Conservation (phyloP, 2,329 filamentous ascomycete genomes). For the Cytospora chrysosperma region DNA sequence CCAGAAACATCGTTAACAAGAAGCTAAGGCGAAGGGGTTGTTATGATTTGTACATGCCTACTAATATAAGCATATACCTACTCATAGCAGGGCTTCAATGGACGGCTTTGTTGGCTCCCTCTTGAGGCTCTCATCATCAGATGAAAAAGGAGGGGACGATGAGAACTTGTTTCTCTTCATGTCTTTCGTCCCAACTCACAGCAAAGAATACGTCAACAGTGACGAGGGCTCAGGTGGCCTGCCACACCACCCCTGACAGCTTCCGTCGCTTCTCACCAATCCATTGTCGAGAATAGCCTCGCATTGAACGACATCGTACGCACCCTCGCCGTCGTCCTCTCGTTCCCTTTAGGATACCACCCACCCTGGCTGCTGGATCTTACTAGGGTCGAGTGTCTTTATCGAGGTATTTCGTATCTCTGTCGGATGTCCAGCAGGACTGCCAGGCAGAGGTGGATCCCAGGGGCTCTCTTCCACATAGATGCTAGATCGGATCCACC, state of each 20-base stretch:
- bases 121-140: background rate
- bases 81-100: background rate
- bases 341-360: background rate
- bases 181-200: background rate
- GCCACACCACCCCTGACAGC: background rate
- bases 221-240: background rate
- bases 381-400: background rate
- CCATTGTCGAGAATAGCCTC: background rate
- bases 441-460: conserved; percentile 6
- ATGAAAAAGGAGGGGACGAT: background rate
- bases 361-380: background rate
- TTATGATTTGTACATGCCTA: background rate
- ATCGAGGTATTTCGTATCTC: conserved; percentile 1
- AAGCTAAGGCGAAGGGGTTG: background rate
- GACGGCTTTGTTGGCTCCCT: conserved; percentile 6
- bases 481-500: conserved; percentile 11
- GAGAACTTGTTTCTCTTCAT: background rate
- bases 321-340: background rate
- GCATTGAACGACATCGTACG: background rate
- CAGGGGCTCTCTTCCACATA: background rate
- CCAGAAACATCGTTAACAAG: background rate
- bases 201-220: conserved; percentile 3
- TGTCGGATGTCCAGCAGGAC: background rate
- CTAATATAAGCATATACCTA: no score
- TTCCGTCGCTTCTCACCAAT: background rate